Evolutionary conservation across 148 eudicot species (phyloP).

Genomic region (Nepenthes mirabilis): DNA sequence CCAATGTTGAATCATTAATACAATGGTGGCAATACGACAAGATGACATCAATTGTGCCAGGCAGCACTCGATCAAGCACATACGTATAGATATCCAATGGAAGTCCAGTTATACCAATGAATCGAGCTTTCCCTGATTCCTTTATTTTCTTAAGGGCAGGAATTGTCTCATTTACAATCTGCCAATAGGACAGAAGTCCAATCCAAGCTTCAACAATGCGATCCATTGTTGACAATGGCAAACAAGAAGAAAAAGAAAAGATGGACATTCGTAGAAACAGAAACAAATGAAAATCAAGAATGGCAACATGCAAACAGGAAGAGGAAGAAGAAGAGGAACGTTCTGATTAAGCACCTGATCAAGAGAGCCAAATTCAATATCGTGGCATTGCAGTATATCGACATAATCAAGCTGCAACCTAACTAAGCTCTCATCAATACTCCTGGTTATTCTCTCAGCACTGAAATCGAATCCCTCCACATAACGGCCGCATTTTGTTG

Average conservation of each 20-base stretch:
- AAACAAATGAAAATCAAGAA: not conserved
- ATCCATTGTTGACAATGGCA: not conserved
- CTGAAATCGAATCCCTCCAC: conserved; percentile 90
- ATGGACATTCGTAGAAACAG: not conserved
- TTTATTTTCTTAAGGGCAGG: conserved; percentile 93
- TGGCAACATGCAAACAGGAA: not conserved
- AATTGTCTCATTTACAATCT: conserved; percentile 89
- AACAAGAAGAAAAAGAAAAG: too few species aligned
- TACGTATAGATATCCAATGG: conserved; percentile 75
- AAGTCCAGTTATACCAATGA: conserved; percentile 95
- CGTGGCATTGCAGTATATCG: conserved; percentile 92
- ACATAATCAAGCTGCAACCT: conserved; percentile 97
- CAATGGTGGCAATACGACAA: conserved; percentile 86
- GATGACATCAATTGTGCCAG: conserved; percentile 79
- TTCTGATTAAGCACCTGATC: conserved; percentile 57
- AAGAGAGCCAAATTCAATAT: conserved; percentile 88
- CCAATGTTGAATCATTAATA: conserved; percentile 79
- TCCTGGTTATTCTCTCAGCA: conserved; percentile 85
- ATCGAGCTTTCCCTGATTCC: conserved; percentile 74
- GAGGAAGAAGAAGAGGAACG: not conserved
- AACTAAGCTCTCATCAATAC: conserved; percentile 91
- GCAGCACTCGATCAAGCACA: conserved; percentile 85
- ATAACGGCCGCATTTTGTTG: conserved; percentile 94
- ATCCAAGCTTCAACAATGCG: conserved; percentile 6
- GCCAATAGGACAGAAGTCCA: conserved; percentile 7